phyloP scores from a whole-genome alignment of 768 basidiomycete species.

The Lactarius akahatsu region DNA sequence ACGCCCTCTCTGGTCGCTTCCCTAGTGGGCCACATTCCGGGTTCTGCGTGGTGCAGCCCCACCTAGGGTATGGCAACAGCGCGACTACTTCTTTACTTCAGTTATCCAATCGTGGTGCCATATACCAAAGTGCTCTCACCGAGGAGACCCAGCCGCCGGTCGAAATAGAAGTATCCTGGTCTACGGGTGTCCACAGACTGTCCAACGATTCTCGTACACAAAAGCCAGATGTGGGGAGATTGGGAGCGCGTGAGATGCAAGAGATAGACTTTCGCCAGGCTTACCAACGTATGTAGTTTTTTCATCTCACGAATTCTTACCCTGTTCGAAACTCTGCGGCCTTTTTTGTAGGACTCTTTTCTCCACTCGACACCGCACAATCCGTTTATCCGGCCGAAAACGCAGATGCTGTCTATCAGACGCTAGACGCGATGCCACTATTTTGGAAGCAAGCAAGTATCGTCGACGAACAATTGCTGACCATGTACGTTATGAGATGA shows the following conservation, averaged over 20 bases:
- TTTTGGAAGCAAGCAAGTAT: slow-evolving; percentile 56
- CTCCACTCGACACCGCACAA: slow-evolving; percentile 14
- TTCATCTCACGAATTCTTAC: not conserved
- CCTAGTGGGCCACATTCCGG: slow-evolving; percentile 37
- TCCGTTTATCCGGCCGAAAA: slow-evolving; percentile 33
- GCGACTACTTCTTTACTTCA: slow-evolving; percentile 19
- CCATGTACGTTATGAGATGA: slow-evolving; percentile 45
- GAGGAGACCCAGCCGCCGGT: not conserved
- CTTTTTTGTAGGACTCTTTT: slow-evolving; percentile 30
- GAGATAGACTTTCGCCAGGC: slow-evolving; percentile 50
- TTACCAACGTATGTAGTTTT: slow-evolving; percentile 52
- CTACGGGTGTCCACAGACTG: slow-evolving; percentile 11
- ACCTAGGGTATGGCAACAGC: slow-evolving; percentile 28
- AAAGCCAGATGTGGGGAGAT: slow-evolving; percentile 37
- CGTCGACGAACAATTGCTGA: slow-evolving; percentile 55
- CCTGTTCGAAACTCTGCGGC: not conserved
- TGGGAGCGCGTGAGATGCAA: slow-evolving; percentile 45
- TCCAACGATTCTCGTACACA: not conserved
- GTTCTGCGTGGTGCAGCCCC: slow-evolving; percentile 36
- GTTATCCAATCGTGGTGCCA: slow-evolving; percentile 21
- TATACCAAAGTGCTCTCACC: slow-evolving; percentile 19
- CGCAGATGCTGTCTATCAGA: slow-evolving; percentile 43
- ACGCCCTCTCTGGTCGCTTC: slow-evolving; percentile 39
- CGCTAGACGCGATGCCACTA: slow-evolving; percentile 52
- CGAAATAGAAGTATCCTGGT: slow-evolving; percentile 13